Evolutionary conservation across 1,284 basidiomycete genomes (phyloP).

Genomic region (Moesziomyces globuligerus): DNA sequence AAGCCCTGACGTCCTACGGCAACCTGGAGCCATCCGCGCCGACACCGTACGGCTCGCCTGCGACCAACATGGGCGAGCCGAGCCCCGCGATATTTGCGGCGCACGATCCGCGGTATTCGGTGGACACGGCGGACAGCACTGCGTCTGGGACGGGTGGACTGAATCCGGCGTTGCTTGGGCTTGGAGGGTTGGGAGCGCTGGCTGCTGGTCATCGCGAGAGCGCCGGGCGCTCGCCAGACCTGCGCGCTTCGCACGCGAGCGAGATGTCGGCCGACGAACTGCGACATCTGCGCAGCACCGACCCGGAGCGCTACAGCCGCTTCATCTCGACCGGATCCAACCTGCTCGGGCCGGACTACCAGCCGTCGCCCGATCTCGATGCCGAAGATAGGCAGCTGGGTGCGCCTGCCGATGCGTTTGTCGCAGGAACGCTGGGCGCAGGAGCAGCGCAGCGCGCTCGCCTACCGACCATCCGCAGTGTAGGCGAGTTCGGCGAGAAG

Average conservation of each 20-base stretch:
- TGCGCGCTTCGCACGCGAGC: constrained; percentile 11
- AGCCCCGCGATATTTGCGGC: background rate
- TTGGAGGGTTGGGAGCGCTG: constrained; percentile 43
- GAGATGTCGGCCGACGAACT: constrained; percentile 30
- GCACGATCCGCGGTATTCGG: constrained; percentile 14
- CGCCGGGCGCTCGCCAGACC: constrained; percentile 4
- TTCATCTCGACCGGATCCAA: constrained; percentile 52
- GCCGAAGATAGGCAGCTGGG: constrained; percentile 3
- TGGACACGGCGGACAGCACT: constrained; percentile 16
- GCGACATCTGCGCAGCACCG: constrained; percentile 24
- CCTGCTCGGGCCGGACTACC: constrained; percentile 45
- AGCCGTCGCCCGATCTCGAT: constrained; percentile 19
- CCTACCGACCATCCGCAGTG: constrained; percentile 51
- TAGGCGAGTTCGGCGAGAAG: constrained; percentile 54
- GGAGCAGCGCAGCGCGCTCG: constrained; percentile 16
- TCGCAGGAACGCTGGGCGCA: constrained; percentile 2
- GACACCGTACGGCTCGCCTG: constrained; percentile 1
- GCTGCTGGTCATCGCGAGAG: constrained; percentile 54
- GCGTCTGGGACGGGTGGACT: constrained; percentile 12
- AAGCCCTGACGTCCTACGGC: background rate
- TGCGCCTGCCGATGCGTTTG: background rate
- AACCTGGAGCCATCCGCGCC: constrained; percentile 14
- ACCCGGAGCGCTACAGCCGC: constrained; percentile 44
- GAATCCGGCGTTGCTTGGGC: constrained; percentile 35
- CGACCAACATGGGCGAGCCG: background rate